Evolutionary conservation across 1,284 basidiomycete genomes (phyloP).

Genomic region (Volvariella volvacea): DNA sequence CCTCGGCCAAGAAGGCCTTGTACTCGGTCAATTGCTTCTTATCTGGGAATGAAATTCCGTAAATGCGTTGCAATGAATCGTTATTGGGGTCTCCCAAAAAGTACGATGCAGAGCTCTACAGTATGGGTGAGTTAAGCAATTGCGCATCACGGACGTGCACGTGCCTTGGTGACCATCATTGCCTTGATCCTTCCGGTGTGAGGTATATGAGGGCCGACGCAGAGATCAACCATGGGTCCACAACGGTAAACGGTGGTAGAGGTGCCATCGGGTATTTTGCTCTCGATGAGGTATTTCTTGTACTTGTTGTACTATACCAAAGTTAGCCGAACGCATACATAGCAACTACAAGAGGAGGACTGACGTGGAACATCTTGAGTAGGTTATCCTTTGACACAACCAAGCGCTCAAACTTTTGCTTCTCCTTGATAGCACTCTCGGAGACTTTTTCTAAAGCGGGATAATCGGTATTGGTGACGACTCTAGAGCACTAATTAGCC

Average conservation of each 20-base stretch:
- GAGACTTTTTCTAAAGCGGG: constrained; percentile 85
- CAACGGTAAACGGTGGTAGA: constrained; percentile 98
- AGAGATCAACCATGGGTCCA: constrained; percentile 98
- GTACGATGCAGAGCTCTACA: constrained; percentile 93
- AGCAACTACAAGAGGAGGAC: constrained; percentile 24
- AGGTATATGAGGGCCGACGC: constrained; percentile 25
- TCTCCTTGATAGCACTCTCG: constrained; percentile 90
- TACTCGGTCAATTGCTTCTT: constrained; percentile 94
- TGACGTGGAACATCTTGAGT: constrained; percentile 92
- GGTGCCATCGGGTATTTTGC: constrained; percentile 94
- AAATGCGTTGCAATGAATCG: constrained; percentile 94
- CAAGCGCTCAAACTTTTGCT: constrained; percentile 94
- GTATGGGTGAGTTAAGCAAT: constrained; percentile 3
- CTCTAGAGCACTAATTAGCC: constrained; percentile 32
- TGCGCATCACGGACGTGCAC: constrained; percentile 9
- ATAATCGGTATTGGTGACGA: constrained; percentile 80
- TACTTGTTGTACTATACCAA: constrained; percentile 91
- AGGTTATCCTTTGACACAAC: constrained; percentile 92
- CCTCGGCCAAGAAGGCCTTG: constrained; percentile 94
- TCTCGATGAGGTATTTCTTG: constrained; percentile 94
- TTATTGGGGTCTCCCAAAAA: constrained; percentile 95
- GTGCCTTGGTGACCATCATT: constrained; percentile 88
- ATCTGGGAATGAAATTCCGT: constrained; percentile 99
- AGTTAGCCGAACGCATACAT: too few species aligned
- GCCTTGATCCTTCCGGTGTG: constrained; percentile 81